Evolutionary conservation across 1,284 basidiomycete genomes (phyloP), one percentile per base, ranked within the genome.

Genomic region (Ceratorhiza oryzae-sativae): DNA sequence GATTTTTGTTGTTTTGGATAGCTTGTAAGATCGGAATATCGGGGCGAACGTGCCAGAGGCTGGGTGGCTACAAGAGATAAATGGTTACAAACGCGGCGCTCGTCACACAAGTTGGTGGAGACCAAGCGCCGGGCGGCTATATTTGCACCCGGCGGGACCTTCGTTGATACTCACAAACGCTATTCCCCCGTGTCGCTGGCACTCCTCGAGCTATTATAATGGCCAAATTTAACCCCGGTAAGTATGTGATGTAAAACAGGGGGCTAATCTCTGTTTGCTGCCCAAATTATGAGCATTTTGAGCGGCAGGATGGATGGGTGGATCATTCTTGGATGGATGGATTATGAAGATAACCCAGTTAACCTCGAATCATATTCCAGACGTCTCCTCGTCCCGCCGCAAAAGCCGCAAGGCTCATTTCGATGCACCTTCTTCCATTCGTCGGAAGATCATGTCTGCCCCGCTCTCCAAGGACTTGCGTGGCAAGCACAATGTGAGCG

Each of bases 361-460:
- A 39, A 56, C 60, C 32, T 23, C 46, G 15, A 25, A 2, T 39
- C 36, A 41, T 51, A 27, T n/a, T 76, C 36, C 78, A 93, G 93
- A 92, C 81, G 86, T 90, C 79, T 92, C 92, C 76, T 93, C 91
- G 76, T 93, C 92, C 81, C 90, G 94, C 81, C 93, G 96, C 88
- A 97, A 97, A 89, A 89, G 91, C 80, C 93, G 94, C 86, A 97
- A 97, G 89, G 93, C 92, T 78, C 96, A 98, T 88, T 97, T 97
- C 83, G 85, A 86, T 74, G 95, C 95, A 68, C 92, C 96, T 74
- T 97, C 95, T 68, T 94, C 92, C 71, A 85, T 95, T 79, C 94
- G 96, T 82, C 90, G 97, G 83, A 97, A 95, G 86, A 95, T 98
- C 80, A 97, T 99, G 95, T 95, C 94, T 78, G 94, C 96, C 75